Conservation (phyloP, 176 grass and related monocot genomes). For the Triticum turgidum region DNA sequence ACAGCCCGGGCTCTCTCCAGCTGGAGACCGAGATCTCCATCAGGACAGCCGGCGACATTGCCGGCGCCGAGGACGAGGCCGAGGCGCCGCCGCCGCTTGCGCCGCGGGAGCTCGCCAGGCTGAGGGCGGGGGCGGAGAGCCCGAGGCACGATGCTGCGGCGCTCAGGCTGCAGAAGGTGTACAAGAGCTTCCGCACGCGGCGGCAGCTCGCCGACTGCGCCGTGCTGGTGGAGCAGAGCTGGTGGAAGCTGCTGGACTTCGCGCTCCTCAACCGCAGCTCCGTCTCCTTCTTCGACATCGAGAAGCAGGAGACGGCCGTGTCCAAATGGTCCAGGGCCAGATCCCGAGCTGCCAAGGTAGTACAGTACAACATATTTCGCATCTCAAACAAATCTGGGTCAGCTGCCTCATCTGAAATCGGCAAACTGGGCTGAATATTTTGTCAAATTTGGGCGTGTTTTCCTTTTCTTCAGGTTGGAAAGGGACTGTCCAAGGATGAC, state of each 20-base stretch:
- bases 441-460: constrained; percentile 2
- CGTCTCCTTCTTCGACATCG: constrained; percentile 80
- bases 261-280: constrained; percentile 80
- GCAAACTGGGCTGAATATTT: too few relatives aligned
- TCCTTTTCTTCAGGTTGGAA: constrained; percentile 60
- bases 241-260: constrained; percentile 90
- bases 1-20: constrained; percentile 30
- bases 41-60: constrained; percentile 20
- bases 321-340: constrained; percentile 82
- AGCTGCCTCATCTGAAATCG: background rate
- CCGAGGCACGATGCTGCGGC: constrained; percentile 70
- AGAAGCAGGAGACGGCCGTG: constrained; percentile 67
- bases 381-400: background rate
- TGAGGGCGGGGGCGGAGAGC: constrained; percentile 27
- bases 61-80: background rate
- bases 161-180: constrained; percentile 86
- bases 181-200: constrained; percentile 93
- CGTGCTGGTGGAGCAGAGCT: constrained; percentile 79
- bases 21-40: constrained; percentile 71
- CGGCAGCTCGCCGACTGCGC: constrained; percentile 88
- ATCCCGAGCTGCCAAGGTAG: constrained; percentile 72
- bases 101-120: constrained; percentile 26
- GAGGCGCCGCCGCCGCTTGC: too few relatives aligned
- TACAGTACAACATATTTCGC: background rate
- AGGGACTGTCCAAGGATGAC: constrained; percentile 79